phyloP scores from a whole-genome alignment of 495 filamentous ascomycete genomes.

The Rhypophila decipiens region DNA sequence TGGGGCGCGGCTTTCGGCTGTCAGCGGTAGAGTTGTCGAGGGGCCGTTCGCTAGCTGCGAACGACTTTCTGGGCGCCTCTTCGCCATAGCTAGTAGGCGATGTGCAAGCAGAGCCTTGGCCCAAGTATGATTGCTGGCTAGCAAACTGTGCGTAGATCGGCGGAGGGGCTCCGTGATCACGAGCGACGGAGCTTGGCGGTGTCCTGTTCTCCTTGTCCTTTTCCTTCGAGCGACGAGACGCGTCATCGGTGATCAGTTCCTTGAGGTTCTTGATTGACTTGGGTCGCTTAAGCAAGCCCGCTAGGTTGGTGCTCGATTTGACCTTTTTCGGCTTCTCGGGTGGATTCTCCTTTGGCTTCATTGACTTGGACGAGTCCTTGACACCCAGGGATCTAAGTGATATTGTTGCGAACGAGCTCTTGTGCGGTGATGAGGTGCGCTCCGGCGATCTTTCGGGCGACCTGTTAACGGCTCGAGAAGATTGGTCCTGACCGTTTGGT shows the following conservation, averaged over 20 bases:
- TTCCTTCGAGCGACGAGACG: constrained; percentile 20
- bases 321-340: constrained; percentile 66
- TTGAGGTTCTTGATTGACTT: constrained; percentile 53
- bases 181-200: constrained; percentile 46
- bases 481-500: constrained; percentile 40
- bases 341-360: constrained; percentile 38
- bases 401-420: constrained; percentile 61
- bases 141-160: constrained; percentile 75
- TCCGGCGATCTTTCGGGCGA: constrained; percentile 32
- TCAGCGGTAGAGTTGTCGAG: too few species aligned
- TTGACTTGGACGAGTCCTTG: constrained; percentile 47
- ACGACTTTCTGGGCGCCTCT: too few species aligned
- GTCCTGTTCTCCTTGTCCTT: constrained; percentile 78
- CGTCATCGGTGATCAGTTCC: constrained; percentile 31
- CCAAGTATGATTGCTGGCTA: constrained; percentile 19
- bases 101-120: neutral
- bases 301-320: constrained; percentile 76
- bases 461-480: too few species aligned
- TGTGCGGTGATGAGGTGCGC: constrained; percentile 42
- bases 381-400: constrained; percentile 56
- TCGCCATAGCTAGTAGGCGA: neutral
- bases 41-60: too few species aligned
- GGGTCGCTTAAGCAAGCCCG: constrained; percentile 50
- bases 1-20: constrained; percentile 24
- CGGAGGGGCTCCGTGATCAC: constrained; percentile 46